Evolutionary conservation across 2,329 filamentous ascomycete species (phyloP).

Genomic region (Didymella sp.): DNA sequence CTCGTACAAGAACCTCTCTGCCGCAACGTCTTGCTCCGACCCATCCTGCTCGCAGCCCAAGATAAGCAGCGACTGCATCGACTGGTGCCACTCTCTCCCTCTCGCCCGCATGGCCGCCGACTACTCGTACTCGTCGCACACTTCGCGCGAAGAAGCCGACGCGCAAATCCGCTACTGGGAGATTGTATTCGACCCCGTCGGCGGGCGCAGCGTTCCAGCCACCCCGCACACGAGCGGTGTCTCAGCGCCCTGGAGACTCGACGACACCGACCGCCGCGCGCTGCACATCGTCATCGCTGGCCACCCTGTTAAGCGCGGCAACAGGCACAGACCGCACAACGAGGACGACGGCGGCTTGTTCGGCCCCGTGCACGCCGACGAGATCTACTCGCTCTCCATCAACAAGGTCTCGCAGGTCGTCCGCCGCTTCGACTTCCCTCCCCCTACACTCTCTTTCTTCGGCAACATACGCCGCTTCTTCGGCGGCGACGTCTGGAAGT

Average conservation of each 20-base stretch:
- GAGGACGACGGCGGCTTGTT: constrained; percentile 30
- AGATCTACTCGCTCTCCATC: constrained; percentile 36
- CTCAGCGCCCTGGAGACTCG: constrained; percentile 25
- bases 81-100: constrained; percentile 30
- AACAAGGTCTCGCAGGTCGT: constrained; percentile 31
- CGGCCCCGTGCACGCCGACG: constrained; percentile 23
- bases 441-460: constrained; percentile 24
- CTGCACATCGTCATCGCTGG: constrained; percentile 38
- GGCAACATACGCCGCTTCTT: constrained; percentile 35
- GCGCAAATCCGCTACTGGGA: constrained; percentile 35
- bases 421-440: constrained; percentile 33
- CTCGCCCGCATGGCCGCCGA: constrained; percentile 23
- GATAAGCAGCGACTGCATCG: constrained; percentile 10
- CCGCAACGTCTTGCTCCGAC: constrained; percentile 29
- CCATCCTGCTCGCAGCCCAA: constrained; percentile 22
- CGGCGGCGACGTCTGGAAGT: constrained; percentile 35
- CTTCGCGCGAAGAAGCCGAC: constrained; percentile 19
- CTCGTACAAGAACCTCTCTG: constrained; percentile 35
- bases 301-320: constrained; percentile 13
- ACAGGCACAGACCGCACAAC: constrained; percentile 18
- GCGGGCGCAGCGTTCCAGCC: constrained; percentile 20
- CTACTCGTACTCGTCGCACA: constrained; percentile 35
- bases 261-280: constrained; percentile 34
- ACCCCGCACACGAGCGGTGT: constrained; percentile 1
- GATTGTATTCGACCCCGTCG: constrained; percentile 42